Evolutionary conservation across 306 rosid species (phyloP), one percentile per base, ranked within the genome.

Genomic region (Citrullus colocynthis): DNA sequence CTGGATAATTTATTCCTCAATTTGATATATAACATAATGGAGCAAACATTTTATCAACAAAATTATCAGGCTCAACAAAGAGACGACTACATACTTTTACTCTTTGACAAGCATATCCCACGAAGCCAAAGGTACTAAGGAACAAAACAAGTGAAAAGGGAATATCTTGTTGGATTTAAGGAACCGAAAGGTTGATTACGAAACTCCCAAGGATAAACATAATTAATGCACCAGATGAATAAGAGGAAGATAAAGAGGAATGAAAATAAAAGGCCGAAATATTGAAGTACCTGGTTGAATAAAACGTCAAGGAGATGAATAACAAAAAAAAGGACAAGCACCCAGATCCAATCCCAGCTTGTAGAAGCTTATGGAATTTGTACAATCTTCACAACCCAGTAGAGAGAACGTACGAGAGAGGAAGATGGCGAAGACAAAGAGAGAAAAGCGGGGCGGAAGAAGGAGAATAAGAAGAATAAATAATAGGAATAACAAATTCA

Each of bases 321-420:
- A 39, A 67, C 48, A 32, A 77, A 58, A 39, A 54, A 42, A 69
- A 16, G 3, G 12, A n/a, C 51, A 41, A 15, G 45, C 66, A 73
- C 81, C 79, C 55, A 39, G 28, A 78, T 61, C 75, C 58, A 78
- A 62, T 80, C 61, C 58, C 17, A 70, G 78, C 78, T 54, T 17
- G 80, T 51, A 72, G 36, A 76, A 78, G 56, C 76, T 51, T 49
- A 17, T 75, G 86, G 89, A 86, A 89, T 48, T 85, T 83, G 55
- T 37, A 67, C 30, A 65, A 54, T 67, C 76, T 65, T 58, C 63
- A 36, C 36, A 45, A 18, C 42, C 13, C 71, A 76, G 39, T 15
- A 76, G 71, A 77, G n/a, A 56, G 30, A n/a, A 16, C 65, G 81
- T 44, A 28, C 78, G 76, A 79, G 58, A 82, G 21, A 66, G 51